phyloP scores from a whole-genome alignment of 306 rosid species.

The Lathyrus oleraceus region DNA sequence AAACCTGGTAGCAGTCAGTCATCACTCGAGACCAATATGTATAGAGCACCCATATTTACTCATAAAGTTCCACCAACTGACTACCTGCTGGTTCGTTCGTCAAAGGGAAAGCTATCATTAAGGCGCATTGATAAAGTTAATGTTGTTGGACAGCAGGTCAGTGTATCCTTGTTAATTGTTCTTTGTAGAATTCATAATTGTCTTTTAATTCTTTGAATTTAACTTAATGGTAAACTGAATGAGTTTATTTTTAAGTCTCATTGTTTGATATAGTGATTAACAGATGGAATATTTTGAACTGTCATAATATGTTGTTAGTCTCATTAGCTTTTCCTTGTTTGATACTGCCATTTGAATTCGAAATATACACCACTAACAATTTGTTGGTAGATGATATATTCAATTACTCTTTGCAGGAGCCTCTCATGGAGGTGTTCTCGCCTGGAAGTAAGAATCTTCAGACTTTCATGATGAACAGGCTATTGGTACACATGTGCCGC shows the following conservation, averaged over 20 bases:
- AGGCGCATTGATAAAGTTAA: slow-evolving; percentile 84
- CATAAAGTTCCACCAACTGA: slow-evolving; percentile 87
- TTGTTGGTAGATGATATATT: slow-evolving; percentile 23
- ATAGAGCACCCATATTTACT: slow-evolving; percentile 88
- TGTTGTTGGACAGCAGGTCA: slow-evolving; percentile 96
- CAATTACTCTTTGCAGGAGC: slow-evolving; percentile 67
- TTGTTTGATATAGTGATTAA: slow-evolving; percentile 15
- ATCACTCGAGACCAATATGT: slow-evolving; percentile 95
- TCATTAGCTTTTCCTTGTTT: slow-evolving; percentile 19
- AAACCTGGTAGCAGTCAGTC: slow-evolving; percentile 82
- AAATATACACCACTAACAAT: slow-evolving; percentile 2
- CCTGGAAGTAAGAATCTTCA: slow-evolving; percentile 96
- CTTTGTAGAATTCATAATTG: slow-evolving; percentile 12
- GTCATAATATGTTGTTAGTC: slow-evolving; percentile 12
- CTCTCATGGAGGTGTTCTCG: slow-evolving; percentile 93
- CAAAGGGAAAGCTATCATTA: slow-evolving; percentile 88
- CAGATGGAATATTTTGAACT: slow-evolving; percentile 14
- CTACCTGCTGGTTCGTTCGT: slow-evolving; percentile 86
- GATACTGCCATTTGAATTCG: slow-evolving; percentile 16
- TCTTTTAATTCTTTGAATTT: slow-evolving; percentile 16
- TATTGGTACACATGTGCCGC: slow-evolving; percentile 75
- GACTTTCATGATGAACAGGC: slow-evolving; percentile 83
- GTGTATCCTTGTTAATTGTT: slow-evolving; percentile 30
- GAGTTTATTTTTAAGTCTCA: slow-evolving; percentile 8
- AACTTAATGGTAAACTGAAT: slow-evolving; percentile 1